Evolutionary conservation across 2,329 filamentous ascomycete genomes (phyloP).

Genomic region (Magnaporthales sp.): DNA sequence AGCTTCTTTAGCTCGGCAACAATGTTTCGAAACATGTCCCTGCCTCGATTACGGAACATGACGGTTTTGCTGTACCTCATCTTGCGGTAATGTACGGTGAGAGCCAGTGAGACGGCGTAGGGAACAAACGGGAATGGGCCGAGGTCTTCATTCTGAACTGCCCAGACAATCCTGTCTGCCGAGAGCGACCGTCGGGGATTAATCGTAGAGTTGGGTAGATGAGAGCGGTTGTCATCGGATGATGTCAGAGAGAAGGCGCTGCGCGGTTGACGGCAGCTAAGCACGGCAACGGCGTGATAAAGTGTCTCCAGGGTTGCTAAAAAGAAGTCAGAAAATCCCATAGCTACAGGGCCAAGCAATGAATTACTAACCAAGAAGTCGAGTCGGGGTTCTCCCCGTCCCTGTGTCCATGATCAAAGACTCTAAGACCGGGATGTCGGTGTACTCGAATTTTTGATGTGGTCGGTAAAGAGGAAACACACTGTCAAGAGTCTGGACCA

Average conservation of each 20-base stretch:
- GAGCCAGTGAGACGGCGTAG: constrained; percentile 51
- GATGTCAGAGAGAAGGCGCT: constrained; percentile 15
- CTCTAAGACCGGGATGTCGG: constrained; percentile 48
- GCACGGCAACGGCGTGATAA: constrained; percentile 55
- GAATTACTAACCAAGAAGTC: constrained; percentile 33
- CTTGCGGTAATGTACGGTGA: constrained; percentile 55
- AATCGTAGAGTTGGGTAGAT: constrained; percentile 36
- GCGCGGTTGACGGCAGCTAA: constrained; percentile 46
- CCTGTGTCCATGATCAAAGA: constrained; percentile 46
- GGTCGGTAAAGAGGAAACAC: constrained; percentile 55
- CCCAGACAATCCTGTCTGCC: constrained; percentile 46
- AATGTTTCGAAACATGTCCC: constrained; percentile 44
- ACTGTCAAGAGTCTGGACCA: constrained; percentile 46
- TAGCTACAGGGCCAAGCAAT: too few species aligned
- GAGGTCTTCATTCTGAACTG: constrained; percentile 41
- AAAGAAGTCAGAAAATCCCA: neutral
- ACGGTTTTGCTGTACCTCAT: constrained; percentile 53
- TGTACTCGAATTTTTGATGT: constrained; percentile 34
- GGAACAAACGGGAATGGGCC: constrained; percentile 51
- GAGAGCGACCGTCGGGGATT: constrained; percentile 50
- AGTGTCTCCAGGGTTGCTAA: constrained; percentile 52
- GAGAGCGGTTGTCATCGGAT: constrained; percentile 23
- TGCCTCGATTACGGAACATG: constrained; percentile 48
- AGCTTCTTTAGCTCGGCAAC: constrained; percentile 43
- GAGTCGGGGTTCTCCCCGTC: constrained; percentile 38